These are phyloP conservation scores for Xerocomellus amylosporus DNA, from an alignment of 768 basidiomycete genomes.

Conservation along the genomic window DNA sequence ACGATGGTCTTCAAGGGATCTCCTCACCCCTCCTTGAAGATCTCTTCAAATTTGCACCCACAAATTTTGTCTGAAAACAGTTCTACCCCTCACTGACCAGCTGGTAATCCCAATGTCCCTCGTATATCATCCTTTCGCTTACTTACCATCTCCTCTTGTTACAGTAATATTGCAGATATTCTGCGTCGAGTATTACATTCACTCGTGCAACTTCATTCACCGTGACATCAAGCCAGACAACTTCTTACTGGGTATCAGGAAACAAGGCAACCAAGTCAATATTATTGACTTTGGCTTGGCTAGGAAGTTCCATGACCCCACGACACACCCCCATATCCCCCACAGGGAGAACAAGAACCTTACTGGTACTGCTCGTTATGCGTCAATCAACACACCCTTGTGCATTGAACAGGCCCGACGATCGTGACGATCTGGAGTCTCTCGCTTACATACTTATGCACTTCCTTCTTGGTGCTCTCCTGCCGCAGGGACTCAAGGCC, in stretches of 20 bases:
- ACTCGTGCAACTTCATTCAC: too few relatives aligned
- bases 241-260: too few relatives aligned
- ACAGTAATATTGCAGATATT: constrained; percentile 78
- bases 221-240: too few relatives aligned
- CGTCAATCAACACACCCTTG: constrained; percentile 97
- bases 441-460: constrained; percentile 99
- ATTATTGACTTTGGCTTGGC: constrained; percentile 96
- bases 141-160: constrained; percentile 27
- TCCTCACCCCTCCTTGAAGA: constrained; percentile 91
- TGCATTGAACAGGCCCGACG: constrained; percentile 98
- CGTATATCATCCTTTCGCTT: constrained; percentile 30
- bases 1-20: constrained; percentile 99
- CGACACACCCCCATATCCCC: constrained; percentile 99
- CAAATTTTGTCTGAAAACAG: constrained; percentile 97
- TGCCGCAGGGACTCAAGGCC: too few relatives aligned
- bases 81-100: constrained; percentile 94
- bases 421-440: too few relatives aligned
- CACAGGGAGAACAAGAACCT: constrained; percentile 99
- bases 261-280: too few relatives aligned
- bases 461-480: too few relatives aligned
- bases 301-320: constrained; percentile 99
- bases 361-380: constrained; percentile 98
- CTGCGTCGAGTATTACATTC: too few relatives aligned
- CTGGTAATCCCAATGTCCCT: constrained; percentile 46
- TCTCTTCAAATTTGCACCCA: constrained; percentile 93